Base-by-base conservation (phyloP, 352 stramenopile species). In the Phytophthora podocarpi region DNA sequence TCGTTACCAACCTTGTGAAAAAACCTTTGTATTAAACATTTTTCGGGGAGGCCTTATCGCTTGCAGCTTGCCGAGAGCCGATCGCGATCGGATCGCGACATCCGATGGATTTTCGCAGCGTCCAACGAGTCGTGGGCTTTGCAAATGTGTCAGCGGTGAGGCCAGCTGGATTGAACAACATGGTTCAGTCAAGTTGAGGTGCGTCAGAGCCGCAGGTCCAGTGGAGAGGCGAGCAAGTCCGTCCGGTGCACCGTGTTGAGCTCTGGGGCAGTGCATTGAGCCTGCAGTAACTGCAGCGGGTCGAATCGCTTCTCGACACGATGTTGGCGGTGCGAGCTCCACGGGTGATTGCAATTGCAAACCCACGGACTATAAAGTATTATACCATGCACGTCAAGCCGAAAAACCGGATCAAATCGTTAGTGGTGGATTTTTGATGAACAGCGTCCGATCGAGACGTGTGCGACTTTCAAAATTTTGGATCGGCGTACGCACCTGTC, bases 331-430 rank as follows among this genome's bases (percentile, higher is more conserved):
- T 90, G 83, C 16, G 76, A 59, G 28, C 40, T 50, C 83, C 80
- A 94, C 35, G 85, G 63, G 49, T 93, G 85, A 62, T 88, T 55
- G 70, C 85, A 93, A 34, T 94, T 96, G 67, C 82, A 94, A 24
- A 93, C 74, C 87, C 83, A 94, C 12, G 85, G 83, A 43, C 80
- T 89, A 48, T 32, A 43, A 12, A 59, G 51, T 12, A 21, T 20
- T 12, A n/a, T n/a, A n/a, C n/a, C n/a, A n/a, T n/a, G n/a, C n/a
- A n/a, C n/a, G n/a, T n/a, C n/a, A n/a, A n/a, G n/a, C n/a, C 37
- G 27, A 43, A 35, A 26, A 4, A 12, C 28, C 15, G 7, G 30
- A 27, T 23, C 26, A 35, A 58, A 50, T 53, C 28, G 20, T 61
- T 32, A 46, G 31, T 20, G 56, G 34, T 62, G 57, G 40, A 53